Percentiles rank a stretch among this genome's conserved stretches.
Evolutionary conservation across 192 early-diverging fungal genomes (phyloP).

Genomic region (Coemansia aciculifera): DNA sequence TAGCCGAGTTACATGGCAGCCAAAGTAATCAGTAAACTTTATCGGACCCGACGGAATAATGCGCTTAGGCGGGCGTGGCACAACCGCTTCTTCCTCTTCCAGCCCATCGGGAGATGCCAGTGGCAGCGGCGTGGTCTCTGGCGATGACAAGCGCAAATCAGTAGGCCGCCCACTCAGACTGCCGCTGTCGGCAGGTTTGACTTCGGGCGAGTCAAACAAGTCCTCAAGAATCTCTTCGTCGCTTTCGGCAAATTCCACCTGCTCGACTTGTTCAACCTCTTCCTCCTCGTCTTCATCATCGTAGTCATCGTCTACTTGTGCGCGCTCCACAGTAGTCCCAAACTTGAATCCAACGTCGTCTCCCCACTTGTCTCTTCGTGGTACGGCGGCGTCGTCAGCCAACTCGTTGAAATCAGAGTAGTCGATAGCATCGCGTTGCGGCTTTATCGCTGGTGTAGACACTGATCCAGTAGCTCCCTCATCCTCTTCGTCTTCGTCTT

Average conservation of each 20-base stretch:
- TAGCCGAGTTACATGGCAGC: conserved; percentile 33
- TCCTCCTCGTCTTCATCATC: conserved; percentile 48
- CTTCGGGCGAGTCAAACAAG: conserved; percentile 48
- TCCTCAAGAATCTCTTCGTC: conserved; percentile 55
- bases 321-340: conserved; percentile 23
- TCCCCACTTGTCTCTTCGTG: conserved; percentile 20
- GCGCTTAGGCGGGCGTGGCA: conserved; percentile 33
- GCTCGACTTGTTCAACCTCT: not conserved
- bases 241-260: conserved; percentile 19
- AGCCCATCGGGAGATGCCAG: not conserved
- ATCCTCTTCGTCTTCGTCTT: conserved; percentile 39
- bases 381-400: conserved; percentile 59
- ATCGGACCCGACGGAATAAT: conserved; percentile 39
- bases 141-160: not conserved
- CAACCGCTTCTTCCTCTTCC: conserved; percentile 2
- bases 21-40: conserved; percentile 51
- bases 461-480: conserved; percentile 7
- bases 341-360: conserved; percentile 1
- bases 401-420: conserved; percentile 82
- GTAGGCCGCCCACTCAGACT: not conserved
- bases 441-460: conserved; percentile 47
- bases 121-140: not conserved
- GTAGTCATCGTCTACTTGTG: conserved; percentile 60
- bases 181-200: not conserved
- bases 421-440: conserved; percentile 74